Percentiles rank a stretch among this genome's conserved stretches.
Conservation (phyloP, 2,329 filamentous ascomycete species). For the Lasiodiplodia citricola region DNA sequence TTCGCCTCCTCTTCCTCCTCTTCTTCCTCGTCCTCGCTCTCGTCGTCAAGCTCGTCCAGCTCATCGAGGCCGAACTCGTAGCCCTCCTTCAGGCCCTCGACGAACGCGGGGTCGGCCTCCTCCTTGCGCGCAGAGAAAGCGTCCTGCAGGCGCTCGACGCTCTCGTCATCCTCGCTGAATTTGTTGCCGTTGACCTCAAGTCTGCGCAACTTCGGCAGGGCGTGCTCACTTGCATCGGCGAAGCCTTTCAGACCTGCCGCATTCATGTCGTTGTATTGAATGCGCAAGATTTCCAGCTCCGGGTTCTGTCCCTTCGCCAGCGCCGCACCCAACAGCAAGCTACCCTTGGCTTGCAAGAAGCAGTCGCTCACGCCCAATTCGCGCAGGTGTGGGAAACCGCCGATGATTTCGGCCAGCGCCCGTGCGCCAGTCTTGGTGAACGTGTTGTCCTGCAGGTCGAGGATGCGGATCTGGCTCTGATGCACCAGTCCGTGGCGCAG, state of each 20-base stretch:
- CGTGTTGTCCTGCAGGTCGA: conserved; percentile 97
- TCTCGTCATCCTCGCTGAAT: conserved; percentile 83
- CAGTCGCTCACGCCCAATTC: conserved; percentile 93
- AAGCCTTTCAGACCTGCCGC: conserved; percentile 74
- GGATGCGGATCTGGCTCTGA: conserved; percentile 69
- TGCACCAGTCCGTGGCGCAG: conserved; percentile 78
- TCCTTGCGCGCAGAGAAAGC: conserved; percentile 76
- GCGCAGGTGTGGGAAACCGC: conserved; percentile 74
- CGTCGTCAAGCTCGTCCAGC: conserved; percentile 79
- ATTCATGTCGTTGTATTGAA: conserved; percentile 96
- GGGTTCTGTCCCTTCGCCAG: conserved; percentile 76
- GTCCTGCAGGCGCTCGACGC: conserved; percentile 70
- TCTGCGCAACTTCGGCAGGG: conserved; percentile 77
- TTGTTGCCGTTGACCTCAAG: conserved; percentile 97
- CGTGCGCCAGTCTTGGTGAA: conserved; percentile 83
- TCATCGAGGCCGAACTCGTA: conserved; percentile 62
- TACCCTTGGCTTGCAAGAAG: conserved; percentile 76
- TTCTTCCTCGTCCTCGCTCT: conserved; percentile 82
- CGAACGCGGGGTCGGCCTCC: conserved; percentile 40
- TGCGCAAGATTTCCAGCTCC: conserved; percentile 77
- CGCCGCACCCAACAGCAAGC: conserved; percentile 72
- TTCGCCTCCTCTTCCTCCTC: conserved; percentile 65
- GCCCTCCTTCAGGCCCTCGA: conserved; percentile 51
- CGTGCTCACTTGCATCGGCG: conserved; percentile 68
- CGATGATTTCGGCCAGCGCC: conserved; percentile 76